Percentiles rank a stretch among this genome's conserved stretches.
phyloP scores from a whole-genome alignment of 805 yeast species.

The Hanseniaspora nectarophila region DNA sequence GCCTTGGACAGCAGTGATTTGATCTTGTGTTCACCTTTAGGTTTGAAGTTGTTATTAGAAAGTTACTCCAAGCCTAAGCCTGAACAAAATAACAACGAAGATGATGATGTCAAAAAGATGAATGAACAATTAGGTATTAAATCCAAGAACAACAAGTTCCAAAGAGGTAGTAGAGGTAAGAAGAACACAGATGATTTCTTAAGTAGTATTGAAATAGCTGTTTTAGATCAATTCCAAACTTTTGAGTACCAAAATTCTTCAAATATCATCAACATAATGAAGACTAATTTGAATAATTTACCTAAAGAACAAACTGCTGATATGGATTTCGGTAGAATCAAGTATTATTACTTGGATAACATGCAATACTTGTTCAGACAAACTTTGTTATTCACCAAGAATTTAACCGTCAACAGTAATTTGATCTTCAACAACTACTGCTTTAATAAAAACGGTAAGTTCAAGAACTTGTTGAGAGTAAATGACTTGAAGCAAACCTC shows the following conservation, averaged over 20 bases:
- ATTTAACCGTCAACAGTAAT: slow-evolving; percentile 69
- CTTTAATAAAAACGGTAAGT: slow-evolving; percentile 47
- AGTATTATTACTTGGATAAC: slow-evolving; percentile 87
- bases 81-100: slow-evolving; percentile 32
- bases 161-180: slow-evolving; percentile 19
- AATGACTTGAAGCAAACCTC: slow-evolving; percentile 42
- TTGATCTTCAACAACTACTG: slow-evolving; percentile 42
- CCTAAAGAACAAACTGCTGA: slow-evolving; percentile 73
- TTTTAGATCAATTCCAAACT: slow-evolving; percentile 75
- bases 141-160: slow-evolving; percentile 15
- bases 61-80: slow-evolving; percentile 11
- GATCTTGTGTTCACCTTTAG: slow-evolving; percentile 83
- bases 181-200: slow-evolving; percentile 68
- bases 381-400: slow-evolving; percentile 63
- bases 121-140: slow-evolving; percentile 9
- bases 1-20: slow-evolving; percentile 77
- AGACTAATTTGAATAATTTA: slow-evolving; percentile 57
- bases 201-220: slow-evolving; percentile 71
- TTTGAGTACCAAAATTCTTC: slow-evolving; percentile 89
- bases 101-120: slow-evolving; percentile 33
- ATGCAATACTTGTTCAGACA: slow-evolving; percentile 65
- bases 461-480: slow-evolving; percentile 41
- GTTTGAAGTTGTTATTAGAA: slow-evolving; percentile 57
- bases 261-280: slow-evolving; percentile 55
- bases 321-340: slow-evolving; percentile 70